Percentiles rank a stretch among this genome's conserved stretches.
Conservation (phyloP, 2,329 filamentous ascomycete species). For the Nakataea oryzae region DNA sequence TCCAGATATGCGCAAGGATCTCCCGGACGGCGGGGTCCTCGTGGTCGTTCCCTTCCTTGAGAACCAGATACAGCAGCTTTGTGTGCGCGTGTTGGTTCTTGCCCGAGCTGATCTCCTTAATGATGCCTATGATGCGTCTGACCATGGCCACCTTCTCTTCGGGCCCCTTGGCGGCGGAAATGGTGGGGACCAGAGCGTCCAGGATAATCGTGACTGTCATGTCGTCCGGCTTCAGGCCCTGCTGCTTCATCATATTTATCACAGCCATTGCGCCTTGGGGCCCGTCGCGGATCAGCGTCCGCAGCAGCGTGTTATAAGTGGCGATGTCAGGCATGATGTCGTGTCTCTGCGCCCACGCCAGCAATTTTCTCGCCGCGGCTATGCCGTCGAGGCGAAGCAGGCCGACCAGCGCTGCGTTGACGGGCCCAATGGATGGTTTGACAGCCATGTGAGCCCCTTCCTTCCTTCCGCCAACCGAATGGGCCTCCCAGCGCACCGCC, state of each 20-base stretch:
- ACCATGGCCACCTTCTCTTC: constrained; percentile 42
- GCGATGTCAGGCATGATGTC: constrained; percentile 45
- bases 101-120: background rate
- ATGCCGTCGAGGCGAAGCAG: constrained; percentile 40
- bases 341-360: constrained; percentile 47
- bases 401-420: constrained; percentile 62
- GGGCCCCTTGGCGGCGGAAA: constrained; percentile 25
- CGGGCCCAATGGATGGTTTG: constrained; percentile 49
- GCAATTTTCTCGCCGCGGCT: constrained; percentile 38
- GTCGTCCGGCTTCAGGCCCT: constrained; percentile 47
- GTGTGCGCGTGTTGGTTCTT: background rate
- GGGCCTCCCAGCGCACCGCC: constrained; percentile 44
- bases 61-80: background rate
- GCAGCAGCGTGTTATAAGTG: constrained; percentile 62
- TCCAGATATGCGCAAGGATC: constrained; percentile 53
- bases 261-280: constrained; percentile 39
- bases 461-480: constrained; percentile 6
- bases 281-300: constrained; percentile 41
- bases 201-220: constrained; percentile 67
- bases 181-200: constrained; percentile 20
- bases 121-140: constrained; percentile 49
- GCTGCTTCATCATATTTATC: constrained; percentile 46
- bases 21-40: constrained; percentile 41
- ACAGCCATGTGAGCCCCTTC: constrained; percentile 23
- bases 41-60: constrained; percentile 13